phyloP scores from a whole-genome alignment of 768 basidiomycete genomes.

The Hirschioporus abietinus region DNA sequence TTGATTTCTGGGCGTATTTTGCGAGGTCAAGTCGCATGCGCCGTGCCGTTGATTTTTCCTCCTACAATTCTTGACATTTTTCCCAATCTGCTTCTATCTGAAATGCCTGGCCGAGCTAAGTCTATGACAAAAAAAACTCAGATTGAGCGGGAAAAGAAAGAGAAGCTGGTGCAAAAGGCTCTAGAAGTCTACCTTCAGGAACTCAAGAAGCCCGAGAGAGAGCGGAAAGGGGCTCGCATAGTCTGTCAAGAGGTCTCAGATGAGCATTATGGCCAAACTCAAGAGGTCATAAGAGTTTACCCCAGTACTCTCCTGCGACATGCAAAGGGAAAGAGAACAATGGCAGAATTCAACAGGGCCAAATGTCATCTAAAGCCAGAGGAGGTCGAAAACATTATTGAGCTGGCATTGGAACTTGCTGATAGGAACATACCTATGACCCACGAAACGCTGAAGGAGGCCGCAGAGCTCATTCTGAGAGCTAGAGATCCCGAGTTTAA shows the following conservation, averaged over 20 bases:
- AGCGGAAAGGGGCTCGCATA: constrained; percentile 3
- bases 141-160: constrained; percentile 13
- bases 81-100: neutral
- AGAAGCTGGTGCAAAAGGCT: constrained; percentile 13
- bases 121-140: constrained; percentile 15
- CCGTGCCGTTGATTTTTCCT: neutral
- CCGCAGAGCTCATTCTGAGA: constrained; percentile 24
- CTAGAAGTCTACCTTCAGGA: constrained; percentile 11
- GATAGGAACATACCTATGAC: constrained; percentile 30
- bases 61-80: neutral
- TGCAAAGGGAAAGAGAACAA: constrained; percentile 18
- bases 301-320: constrained; percentile 16
- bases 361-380: constrained; percentile 24
- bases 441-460: constrained; percentile 27
- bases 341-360: constrained; percentile 22
- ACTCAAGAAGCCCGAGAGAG: constrained; percentile 7
- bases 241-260: constrained; percentile 16
- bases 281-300: constrained; percentile 14
- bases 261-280: constrained; percentile 11
- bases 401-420: constrained; percentile 24
- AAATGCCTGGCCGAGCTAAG: constrained; percentile 9
- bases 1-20: too few relatives aligned
- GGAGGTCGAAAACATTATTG: constrained; percentile 28
- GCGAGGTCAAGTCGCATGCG: too few relatives aligned
- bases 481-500: constrained; percentile 2